Base-by-base conservation (phyloP, 179 eudicot species). In the Drosera spatulata region DNA sequence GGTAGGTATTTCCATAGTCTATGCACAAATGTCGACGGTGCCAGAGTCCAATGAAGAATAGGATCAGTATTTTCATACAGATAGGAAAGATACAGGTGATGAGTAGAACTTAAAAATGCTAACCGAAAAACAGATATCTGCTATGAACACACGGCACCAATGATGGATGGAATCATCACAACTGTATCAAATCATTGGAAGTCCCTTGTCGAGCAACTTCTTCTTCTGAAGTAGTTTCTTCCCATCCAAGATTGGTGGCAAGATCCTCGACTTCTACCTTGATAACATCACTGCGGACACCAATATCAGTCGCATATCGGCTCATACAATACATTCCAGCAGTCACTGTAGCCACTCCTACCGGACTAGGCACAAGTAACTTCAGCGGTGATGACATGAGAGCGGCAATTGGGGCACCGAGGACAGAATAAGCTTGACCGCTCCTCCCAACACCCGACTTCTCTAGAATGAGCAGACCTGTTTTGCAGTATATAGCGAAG, bases 261-360 rank as follows among this genome's bases (percentile, higher is more conserved):
- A 73, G 66, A 52, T 91, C 97, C 65, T 91, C 98, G 40, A 85
- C 98, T 7, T 77, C 85, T 8, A 91, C 98, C 77, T 91, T 91
- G 48, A 88, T 66, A 39, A 91, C 98, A 80, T 91, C 98, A 42
- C 71, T 84, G 14, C 98, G 80, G 13, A 91, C 96, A 37, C 98
- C 98, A 63, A 91, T 85, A 71, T 91, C 98, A 44, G 96, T 88
- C 3, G 95, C 91, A 65, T 91, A 91, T 42, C 98, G 80, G 73
- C 98, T 88, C 91, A 85, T 79, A 61, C 96, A 91, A 60, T 91
- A 91, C 95, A 91, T 79, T 10, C 98, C 98, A 6, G 96, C 98
- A 14, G 98, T 85, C 47, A 84, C 78, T 8, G 95, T 84, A n/a
- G 96, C 98, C 63, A 88, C 79, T 41, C 97, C 97, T 11, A 91